These are phyloP conservation scores for Epichloe scottii DNA, from an alignment of 2,329 filamentous ascomycete species.

Conservation along the genomic window DNA sequence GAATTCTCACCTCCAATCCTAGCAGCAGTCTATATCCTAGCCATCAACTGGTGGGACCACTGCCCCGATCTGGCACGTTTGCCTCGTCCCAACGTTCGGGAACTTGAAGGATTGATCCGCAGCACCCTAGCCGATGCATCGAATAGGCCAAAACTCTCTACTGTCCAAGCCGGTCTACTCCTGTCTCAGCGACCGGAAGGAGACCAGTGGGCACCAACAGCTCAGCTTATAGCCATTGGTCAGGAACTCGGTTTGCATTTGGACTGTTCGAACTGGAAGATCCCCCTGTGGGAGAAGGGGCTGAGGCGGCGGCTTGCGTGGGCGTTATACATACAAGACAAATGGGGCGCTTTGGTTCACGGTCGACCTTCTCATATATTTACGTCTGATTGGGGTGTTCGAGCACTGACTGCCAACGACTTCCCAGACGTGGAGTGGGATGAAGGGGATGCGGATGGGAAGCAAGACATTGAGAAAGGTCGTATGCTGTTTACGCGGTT, in stretches of 20 bases:
- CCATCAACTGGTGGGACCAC: constrained; percentile 79
- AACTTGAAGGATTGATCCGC: constrained; percentile 62
- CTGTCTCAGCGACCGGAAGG: constrained; percentile 64
- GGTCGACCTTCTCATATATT: constrained; percentile 71
- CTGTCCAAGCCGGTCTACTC: constrained; percentile 64
- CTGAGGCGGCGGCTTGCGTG: constrained; percentile 76
- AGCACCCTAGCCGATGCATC: constrained; percentile 64
- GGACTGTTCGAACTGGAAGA: constrained; percentile 77
- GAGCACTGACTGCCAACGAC: constrained; percentile 49
- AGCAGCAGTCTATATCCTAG: constrained; percentile 72
- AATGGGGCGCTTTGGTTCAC: constrained; percentile 75
- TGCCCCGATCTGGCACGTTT: constrained; percentile 51
- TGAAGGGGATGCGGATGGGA: constrained; percentile 47
- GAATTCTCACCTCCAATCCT: constrained; percentile 67
- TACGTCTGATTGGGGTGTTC: constrained; percentile 63
- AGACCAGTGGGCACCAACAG: constrained; percentile 74
- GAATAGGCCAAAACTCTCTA: constrained; percentile 70
- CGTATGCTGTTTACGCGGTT: constrained; percentile 62
- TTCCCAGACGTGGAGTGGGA: constrained; percentile 62
- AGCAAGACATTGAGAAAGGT: constrained; percentile 53
- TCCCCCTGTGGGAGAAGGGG: constrained; percentile 77
- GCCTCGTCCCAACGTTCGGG: constrained; percentile 57
- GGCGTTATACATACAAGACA: constrained; percentile 91
- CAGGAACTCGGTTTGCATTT: constrained; percentile 84
- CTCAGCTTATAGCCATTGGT: constrained; percentile 73